Percentiles rank a stretch among this genome's conserved stretches.
phyloP scores from a whole-genome alignment of 108 stramenopile genomes.

The Chaetoceros muelleri region DNA sequence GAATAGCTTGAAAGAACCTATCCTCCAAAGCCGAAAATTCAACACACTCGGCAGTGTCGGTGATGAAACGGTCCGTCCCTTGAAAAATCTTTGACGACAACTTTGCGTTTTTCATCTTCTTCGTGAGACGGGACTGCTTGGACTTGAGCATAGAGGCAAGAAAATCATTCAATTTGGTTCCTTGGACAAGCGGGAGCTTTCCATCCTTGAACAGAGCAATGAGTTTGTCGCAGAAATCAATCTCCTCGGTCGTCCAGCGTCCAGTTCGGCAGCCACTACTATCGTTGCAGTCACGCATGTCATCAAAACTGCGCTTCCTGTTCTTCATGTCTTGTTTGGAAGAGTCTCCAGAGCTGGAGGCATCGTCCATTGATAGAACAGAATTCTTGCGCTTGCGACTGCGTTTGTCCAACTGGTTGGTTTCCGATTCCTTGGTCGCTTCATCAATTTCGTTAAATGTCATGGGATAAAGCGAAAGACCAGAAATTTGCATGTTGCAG shows the following conservation, averaged over 20 bases:
- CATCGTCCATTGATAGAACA: neutral
- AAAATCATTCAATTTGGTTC: constrained; percentile 82
- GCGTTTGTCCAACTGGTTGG: neutral
- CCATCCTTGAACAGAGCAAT: constrained; percentile 57
- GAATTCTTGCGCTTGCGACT: constrained; percentile 4
- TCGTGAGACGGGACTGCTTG: constrained; percentile 82
- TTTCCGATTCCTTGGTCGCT: constrained; percentile 6
- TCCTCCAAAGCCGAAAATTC: constrained; percentile 56
- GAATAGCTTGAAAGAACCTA: constrained; percentile 44
- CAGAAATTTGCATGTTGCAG: constrained; percentile 6
- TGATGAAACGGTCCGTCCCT: constrained; percentile 24
- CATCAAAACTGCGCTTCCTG: neutral
- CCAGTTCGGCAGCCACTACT: constrained; percentile 37
- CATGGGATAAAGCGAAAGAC: constrained; percentile 13
- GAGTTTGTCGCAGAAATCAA: constrained; percentile 60
- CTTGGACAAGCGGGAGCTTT: constrained; percentile 50
- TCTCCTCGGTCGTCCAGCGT: constrained; percentile 79
- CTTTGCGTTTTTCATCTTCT: constrained; percentile 88
- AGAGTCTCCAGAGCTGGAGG: no score
- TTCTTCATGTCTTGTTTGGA: neutral
- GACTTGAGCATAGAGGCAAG: constrained; percentile 71
- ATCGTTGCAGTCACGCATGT: constrained; percentile 9
- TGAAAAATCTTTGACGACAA: constrained; percentile 53
- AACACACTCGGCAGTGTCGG: constrained; percentile 25
- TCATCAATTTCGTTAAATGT: constrained; percentile 13